phyloP scores from a whole-genome alignment of 169 alveolate species.

The Babesia ovis region DNA sequence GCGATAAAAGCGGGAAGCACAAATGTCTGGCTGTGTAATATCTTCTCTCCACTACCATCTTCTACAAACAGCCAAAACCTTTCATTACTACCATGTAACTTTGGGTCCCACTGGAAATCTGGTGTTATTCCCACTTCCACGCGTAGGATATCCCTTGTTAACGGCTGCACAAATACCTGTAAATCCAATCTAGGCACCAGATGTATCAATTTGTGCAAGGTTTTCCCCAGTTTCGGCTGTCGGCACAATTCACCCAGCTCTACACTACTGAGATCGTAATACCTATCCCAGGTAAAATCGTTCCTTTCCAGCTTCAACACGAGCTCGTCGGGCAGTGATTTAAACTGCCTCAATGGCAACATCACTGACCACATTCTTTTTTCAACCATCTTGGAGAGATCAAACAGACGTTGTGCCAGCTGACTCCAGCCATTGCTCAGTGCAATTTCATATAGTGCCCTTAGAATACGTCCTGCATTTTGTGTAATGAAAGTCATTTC shows the following conservation, averaged over 20 bases:
- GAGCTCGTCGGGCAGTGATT: constrained; percentile 90
- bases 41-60: constrained; percentile 94
- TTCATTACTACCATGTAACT: constrained; percentile 92
- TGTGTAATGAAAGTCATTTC: constrained; percentile 98
- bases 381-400: constrained; percentile 96
- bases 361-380: constrained; percentile 96
- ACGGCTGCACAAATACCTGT: constrained; percentile 94
- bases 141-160: constrained; percentile 92
- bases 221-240: constrained; percentile 87
- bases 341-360: constrained; percentile 99
- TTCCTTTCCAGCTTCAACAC: constrained; percentile 93
- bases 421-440: constrained; percentile 93
- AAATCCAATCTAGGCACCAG: constrained; percentile 92
- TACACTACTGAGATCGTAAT: constrained; percentile 89
- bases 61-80: constrained; percentile 95
- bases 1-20: constrained; percentile 44
- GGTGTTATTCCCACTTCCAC: constrained; percentile 91
- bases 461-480: constrained; percentile 97
- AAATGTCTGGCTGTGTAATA: constrained; percentile 92
- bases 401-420: constrained; percentile 88
- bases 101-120: constrained; percentile 93
- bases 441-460: constrained; percentile 97
- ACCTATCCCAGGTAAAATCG: constrained; percentile 94
- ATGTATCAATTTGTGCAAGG: constrained; percentile 87
- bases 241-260: constrained; percentile 93